A percentile compares a stretch with the other conserved stretches of the same genome.
Evolutionary conservation across 108 stramenopile species (phyloP).

Genomic region (Discostella pseudostelligera): DNA sequence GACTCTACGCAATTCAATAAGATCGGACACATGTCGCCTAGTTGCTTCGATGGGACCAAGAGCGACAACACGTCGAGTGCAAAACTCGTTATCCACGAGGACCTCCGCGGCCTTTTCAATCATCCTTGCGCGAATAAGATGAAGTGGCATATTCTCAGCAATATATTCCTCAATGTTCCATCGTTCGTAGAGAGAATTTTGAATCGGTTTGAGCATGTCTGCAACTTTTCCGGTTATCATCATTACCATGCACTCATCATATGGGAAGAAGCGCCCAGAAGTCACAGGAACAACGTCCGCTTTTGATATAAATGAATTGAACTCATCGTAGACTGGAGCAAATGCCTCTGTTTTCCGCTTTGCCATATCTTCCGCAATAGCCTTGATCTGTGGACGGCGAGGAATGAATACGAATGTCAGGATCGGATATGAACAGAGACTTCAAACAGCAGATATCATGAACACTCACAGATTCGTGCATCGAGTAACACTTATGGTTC

Average conservation of each 20-base stretch:
- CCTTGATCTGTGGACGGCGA: constrained; percentile 50
- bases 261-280: constrained; percentile 16
- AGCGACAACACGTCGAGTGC: constrained; percentile 63
- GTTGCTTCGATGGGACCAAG: constrained; percentile 81
- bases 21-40: constrained; percentile 75
- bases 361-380: constrained; percentile 84
- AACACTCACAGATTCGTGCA: constrained; percentile 76
- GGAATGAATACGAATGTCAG: not conserved
- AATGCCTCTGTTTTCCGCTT: constrained; percentile 66
- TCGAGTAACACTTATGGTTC: constrained; percentile 54
- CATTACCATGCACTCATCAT: constrained; percentile 41
- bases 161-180: constrained; percentile 81
- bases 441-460: not conserved
- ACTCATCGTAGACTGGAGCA: constrained; percentile 67
- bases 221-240: constrained; percentile 41
- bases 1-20: constrained; percentile 68
- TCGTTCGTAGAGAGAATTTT: constrained; percentile 42
- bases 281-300: constrained; percentile 24
- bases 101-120: constrained; percentile 60
- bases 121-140: constrained; percentile 70
- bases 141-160: constrained; percentile 67
- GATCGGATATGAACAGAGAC: not conserved
- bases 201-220: constrained; percentile 23
- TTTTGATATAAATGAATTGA: constrained; percentile 58
- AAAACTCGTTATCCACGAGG: constrained; percentile 61